Evolutionary conservation across 345 rosid genomes (phyloP).

Genomic region (Noccaea caerulescens): DNA sequence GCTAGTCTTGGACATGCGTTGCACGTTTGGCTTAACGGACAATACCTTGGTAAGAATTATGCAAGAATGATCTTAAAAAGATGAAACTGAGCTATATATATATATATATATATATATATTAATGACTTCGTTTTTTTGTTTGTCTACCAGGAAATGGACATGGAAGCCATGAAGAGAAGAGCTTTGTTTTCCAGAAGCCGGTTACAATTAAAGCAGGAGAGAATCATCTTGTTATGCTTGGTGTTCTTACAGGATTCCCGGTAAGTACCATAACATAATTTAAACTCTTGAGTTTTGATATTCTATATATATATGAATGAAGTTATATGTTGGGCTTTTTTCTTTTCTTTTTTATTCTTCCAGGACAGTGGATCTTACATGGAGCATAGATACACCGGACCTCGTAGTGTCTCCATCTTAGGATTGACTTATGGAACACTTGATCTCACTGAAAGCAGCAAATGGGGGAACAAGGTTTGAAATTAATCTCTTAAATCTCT

Average conservation of each 20-base stretch:
- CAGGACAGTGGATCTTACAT: conserved; percentile 96
- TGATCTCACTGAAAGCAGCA: conserved; percentile 59
- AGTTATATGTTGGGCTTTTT: background rate
- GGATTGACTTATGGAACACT: conserved; percentile 87
- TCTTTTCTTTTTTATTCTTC: background rate
- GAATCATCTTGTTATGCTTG: conserved; percentile 61
- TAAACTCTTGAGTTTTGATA: background rate
- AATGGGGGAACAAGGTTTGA: conserved; percentile 83
- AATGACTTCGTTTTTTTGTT: background rate
- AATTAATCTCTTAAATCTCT: background rate
- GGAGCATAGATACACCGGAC: conserved; percentile 91
- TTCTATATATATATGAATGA: background rate
- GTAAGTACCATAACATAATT: conserved; percentile 45
- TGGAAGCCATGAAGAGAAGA: conserved; percentile 87
- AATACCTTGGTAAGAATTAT: conserved; percentile 60
- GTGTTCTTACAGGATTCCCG: conserved; percentile 65
- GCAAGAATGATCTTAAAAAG: background rate
- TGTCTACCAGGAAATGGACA: conserved; percentile 60
- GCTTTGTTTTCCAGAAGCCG: conserved; percentile 67
- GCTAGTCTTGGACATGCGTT: conserved; percentile 93
- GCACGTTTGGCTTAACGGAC: conserved; percentile 70
- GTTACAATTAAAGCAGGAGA: conserved; percentile 54
- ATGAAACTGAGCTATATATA: background rate
- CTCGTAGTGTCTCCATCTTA: conserved; percentile 66
- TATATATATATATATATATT: background rate